These are phyloP conservation scores for Dictyostelium discoideum DNA, from an alignment of 78 protist genomes.

Conservation along the genomic window DNA sequence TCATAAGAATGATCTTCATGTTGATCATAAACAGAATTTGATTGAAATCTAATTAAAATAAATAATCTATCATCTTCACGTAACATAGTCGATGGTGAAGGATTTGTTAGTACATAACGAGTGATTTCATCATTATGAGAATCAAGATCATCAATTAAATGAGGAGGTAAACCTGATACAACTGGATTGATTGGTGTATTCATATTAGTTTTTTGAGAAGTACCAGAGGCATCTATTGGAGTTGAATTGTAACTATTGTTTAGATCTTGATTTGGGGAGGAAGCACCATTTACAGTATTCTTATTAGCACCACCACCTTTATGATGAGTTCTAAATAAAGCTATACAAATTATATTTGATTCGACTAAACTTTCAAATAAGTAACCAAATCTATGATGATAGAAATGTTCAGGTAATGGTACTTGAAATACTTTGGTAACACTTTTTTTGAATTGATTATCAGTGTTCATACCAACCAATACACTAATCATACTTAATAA, in stretches of 20 bases:
- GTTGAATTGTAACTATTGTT: neutral
- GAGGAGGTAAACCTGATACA: neutral
- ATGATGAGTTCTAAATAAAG: constrained; percentile 28
- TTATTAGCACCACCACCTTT: neutral
- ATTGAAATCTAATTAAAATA: constrained; percentile 35
- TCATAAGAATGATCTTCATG: neutral
- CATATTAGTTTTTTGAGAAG: neutral
- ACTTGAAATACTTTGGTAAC: constrained; percentile 46
- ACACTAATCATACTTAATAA: constrained; percentile 1
- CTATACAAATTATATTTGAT: constrained; percentile 54
- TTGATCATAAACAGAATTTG: neutral
- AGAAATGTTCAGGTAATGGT: constrained; percentile 22
- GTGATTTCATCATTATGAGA: neutral
- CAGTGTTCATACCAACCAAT: constrained; percentile 44
- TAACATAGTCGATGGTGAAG: constrained; percentile 39
- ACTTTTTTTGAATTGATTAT: neutral
- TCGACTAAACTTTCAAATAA: constrained; percentile 31
- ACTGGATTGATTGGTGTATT: neutral
- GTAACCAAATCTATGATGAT: constrained; percentile 60
- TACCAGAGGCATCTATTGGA: neutral
- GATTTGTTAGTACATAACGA: constrained; percentile 57
- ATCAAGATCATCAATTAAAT: neutral
- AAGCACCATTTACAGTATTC: neutral
- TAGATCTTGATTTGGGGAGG: neutral
- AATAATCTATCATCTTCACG: constrained; percentile 49